Evolutionary conservation across 495 filamentous ascomycete genomes (phyloP), one percentile per base, ranked within the genome.

Genomic region (Trichoderma gamsii): DNA sequence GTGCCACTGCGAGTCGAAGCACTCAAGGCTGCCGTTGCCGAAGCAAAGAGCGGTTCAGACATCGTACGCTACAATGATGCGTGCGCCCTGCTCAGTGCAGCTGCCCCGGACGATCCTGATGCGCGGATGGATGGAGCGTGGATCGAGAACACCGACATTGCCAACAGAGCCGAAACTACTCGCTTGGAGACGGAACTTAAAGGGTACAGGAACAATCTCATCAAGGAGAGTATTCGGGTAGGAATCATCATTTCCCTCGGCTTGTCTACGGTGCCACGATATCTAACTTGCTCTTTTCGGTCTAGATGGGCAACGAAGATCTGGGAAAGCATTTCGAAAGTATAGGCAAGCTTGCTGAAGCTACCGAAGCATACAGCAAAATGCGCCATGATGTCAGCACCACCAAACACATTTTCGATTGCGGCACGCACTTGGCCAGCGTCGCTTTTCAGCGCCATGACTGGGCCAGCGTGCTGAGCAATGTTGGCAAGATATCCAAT

Each of bases 201-300:
- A 75, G 90, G 89, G 8, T 98, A 98, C 79, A 99, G 97, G 77
- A 96, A 98, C 72, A 99, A 98, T 70, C 77, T 98, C 44, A 92
- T 99, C 70, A 97, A 97, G 76, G 95, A 99, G 78, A 97, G 93
- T 78, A 97, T 98, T 70, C 80, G 96, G 73, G 92, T 96, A 83
- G 67, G 88, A 23, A 21, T 27, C 4, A 38, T 49, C 15, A 49
- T n/a, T 49, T 18, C 3, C 49, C 9, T 16, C 51, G 13, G 12
- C 7, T 1, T 29, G 8, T 23, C 51, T 25, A 32, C 9, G 0
- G 8, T 59, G 51, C 6, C 2, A 16, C 3, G 6, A 12, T 59
- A 8, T 61, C 27, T n/a, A 43, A 21, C 35, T 35, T 7, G 64
- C 21, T 2, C 1, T 8, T 46, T 41, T 49, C 44, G n/a, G 21